Conservation (phyloP, 2,329 filamentous ascomycete species). For the Penicillium olsonii region DNA sequence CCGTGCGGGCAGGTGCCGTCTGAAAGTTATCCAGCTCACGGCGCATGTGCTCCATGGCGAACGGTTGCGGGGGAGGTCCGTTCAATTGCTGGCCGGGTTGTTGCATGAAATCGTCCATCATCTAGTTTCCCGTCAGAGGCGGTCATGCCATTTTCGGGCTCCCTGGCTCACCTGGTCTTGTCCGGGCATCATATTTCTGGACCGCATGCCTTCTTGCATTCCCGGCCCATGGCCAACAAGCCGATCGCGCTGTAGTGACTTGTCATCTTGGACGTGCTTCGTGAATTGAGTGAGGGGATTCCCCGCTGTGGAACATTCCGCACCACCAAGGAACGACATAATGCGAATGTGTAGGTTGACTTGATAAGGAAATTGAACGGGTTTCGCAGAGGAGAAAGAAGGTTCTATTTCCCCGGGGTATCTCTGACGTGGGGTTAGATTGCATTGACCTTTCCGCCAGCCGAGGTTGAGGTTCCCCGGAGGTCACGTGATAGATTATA, state of each 20-base stretch:
- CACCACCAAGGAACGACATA: constrained; percentile 96
- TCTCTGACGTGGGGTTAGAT: constrained; percentile 24
- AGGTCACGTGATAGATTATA: constrained; percentile 21
- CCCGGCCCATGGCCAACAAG: constrained; percentile 74
- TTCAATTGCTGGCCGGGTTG: constrained; percentile 64
- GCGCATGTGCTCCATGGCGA: constrained; percentile 68
- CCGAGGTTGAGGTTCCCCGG: constrained; percentile 30
- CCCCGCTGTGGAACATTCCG: constrained; percentile 93
- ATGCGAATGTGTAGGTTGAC: constrained; percentile 21
- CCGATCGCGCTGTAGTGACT: constrained; percentile 87
- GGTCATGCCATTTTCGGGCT: neutral
- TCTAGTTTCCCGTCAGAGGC: constrained; percentile 54
- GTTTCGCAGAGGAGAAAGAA: constrained; percentile 5
- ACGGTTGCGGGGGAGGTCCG: constrained; percentile 57
- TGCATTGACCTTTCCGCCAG: constrained; percentile 25
- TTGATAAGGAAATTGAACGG: neutral
- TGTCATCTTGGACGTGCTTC: constrained; percentile 96
- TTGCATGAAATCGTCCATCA: constrained; percentile 92
- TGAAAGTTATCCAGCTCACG: constrained; percentile 61
- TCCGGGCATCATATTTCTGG: constrained; percentile 64
- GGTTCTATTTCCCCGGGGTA: constrained; percentile 14
- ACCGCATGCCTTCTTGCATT: constrained; percentile 76
- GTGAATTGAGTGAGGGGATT: constrained; percentile 97
- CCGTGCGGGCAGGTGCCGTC: constrained; percentile 51
- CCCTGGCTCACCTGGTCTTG: constrained; percentile 66